Conservation (phyloP, 1,284 basidiomycete genomes). For the Sanghuangporus baumii region DNA sequence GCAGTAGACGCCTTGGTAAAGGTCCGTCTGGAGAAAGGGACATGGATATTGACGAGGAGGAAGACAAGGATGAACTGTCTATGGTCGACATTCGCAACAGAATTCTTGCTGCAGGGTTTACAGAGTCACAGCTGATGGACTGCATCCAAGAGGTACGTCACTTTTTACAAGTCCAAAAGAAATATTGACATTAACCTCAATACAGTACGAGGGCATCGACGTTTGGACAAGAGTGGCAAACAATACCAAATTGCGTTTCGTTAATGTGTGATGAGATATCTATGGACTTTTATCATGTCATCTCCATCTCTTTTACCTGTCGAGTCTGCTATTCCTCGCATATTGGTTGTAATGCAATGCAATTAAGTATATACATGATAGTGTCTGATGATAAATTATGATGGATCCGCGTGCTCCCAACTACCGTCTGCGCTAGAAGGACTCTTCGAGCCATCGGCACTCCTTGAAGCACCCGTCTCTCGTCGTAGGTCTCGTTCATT, state of each 20-base stretch:
- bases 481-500: slow-evolving; percentile 23
- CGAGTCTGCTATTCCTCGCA: slow-evolving; percentile 4
- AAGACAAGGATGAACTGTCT: slow-evolving; percentile 62
- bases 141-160: slow-evolving; percentile 64
- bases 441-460: slow-evolving; percentile 30
- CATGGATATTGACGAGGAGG: slow-evolving; percentile 54
- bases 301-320: neutral
- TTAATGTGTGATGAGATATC: slow-evolving; percentile 16
- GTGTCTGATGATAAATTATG: slow-evolving; percentile 16
- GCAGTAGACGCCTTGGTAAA: slow-evolving; percentile 48
- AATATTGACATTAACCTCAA: slow-evolving; percentile 18
- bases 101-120: slow-evolving; percentile 82
- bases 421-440: slow-evolving; percentile 48
- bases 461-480: slow-evolving; percentile 13
- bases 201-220: slow-evolving; percentile 78
- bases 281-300: neutral
- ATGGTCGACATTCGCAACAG: slow-evolving; percentile 83
- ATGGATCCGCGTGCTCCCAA: slow-evolving; percentile 66
- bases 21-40: slow-evolving; percentile 65
- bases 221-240: slow-evolving; percentile 74
- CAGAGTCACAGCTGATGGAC: slow-evolving; percentile 84
- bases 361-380: neutral
- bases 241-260: slow-evolving; percentile 67
- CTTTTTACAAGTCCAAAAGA: neutral
- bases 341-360: slow-evolving; percentile 8